Evolutionary conservation across 345 rosid species (phyloP).

Genomic region (Eucalyptus globulus): DNA sequence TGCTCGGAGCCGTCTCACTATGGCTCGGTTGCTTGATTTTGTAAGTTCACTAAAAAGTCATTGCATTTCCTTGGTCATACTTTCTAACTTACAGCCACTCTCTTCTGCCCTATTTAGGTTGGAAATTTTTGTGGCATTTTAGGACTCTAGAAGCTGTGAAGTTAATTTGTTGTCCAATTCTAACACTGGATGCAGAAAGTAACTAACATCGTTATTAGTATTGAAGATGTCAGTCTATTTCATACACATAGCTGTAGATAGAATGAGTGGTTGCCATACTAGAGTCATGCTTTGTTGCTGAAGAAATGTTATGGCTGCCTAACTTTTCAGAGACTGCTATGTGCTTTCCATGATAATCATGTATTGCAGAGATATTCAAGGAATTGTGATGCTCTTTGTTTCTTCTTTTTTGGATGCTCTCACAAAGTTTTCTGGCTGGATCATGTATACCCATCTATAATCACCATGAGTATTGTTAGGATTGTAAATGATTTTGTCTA

Average conservation of each 20-base stretch:
- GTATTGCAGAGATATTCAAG: not conserved
- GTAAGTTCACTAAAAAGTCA: slow-evolving; percentile 29
- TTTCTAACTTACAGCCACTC: not conserved
- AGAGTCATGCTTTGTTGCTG: not conserved
- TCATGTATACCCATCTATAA: not conserved
- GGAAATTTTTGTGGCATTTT: not conserved
- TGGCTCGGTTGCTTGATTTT: slow-evolving; percentile 44
- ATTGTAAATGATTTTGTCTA: not conserved
- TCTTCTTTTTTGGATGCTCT: not conserved
- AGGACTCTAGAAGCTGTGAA: not conserved
- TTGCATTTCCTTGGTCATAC: not conserved
- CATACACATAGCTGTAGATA: not conserved
- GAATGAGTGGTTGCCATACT: not conserved
- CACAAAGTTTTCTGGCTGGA: not conserved
- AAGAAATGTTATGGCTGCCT: not conserved
- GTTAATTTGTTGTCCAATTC: not conserved
- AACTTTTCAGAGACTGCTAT: not conserved
- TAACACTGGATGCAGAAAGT: not conserved
- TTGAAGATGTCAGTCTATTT: not conserved
- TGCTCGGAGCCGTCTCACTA: slow-evolving; percentile 26
- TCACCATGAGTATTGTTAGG: not conserved
- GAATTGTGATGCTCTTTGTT: not conserved
- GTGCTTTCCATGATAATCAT: not conserved
- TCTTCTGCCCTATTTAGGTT: not conserved
- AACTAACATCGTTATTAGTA: not conserved